phyloP scores from a whole-genome alignment of 108 stramenopile species.

The Cyclotella cryptica region DNA sequence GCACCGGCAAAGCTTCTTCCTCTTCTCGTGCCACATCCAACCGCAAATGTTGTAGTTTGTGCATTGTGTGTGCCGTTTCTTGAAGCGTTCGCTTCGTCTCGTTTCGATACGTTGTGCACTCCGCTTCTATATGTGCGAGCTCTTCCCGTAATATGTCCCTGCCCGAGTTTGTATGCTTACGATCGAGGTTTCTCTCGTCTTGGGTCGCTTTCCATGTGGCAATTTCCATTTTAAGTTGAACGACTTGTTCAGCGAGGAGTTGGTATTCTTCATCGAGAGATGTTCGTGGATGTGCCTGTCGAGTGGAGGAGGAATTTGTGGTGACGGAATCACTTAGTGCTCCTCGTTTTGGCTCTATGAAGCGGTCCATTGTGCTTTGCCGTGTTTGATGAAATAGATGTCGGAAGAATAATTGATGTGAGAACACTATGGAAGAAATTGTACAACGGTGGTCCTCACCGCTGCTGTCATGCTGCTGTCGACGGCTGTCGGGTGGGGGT shows the following conservation, averaged over 20 bases:
- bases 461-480: too few relatives aligned
- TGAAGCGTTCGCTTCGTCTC: not conserved
- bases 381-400: not conserved
- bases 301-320: slow-evolving; percentile 2
- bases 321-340: slow-evolving; percentile 1
- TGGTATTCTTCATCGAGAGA: slow-evolving; percentile 17
- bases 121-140: slow-evolving; percentile 1
- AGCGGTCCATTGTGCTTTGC: not conserved
- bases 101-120: not conserved
- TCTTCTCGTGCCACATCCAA: slow-evolving; percentile 2
- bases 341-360: not conserved
- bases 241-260: slow-evolving; percentile 14
- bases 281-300: not conserved
- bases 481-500: too few relatives aligned
- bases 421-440: too few relatives aligned
- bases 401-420: too few relatives aligned
- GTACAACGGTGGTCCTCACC: too few relatives aligned
- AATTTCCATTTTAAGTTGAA: slow-evolving; percentile 22
- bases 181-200: slow-evolving; percentile 2
- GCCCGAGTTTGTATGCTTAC: not conserved
- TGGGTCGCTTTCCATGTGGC: slow-evolving; percentile 14
- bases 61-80: not conserved
- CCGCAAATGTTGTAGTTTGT: not conserved
- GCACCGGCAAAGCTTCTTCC: not conserved
- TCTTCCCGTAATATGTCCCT: slow-evolving; percentile 3